Conservation (phyloP, 140 eudicot genomes). For the Ambrosia hybrid region DNA sequence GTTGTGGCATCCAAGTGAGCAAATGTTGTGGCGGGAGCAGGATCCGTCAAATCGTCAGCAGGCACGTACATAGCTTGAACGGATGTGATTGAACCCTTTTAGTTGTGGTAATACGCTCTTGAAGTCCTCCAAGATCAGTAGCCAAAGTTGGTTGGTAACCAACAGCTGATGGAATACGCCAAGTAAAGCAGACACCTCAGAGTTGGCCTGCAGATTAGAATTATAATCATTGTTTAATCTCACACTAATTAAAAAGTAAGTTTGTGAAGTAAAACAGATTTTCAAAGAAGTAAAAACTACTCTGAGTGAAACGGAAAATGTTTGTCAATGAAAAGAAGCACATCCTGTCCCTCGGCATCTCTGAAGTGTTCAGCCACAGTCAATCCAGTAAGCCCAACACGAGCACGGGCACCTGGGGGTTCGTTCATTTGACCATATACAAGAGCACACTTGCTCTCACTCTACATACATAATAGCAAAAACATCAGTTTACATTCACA, state of each 20-base stretch:
- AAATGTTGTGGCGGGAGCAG: slow-evolving; percentile 80
- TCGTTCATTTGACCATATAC: slow-evolving; percentile 79
- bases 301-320: slow-evolving; percentile 71
- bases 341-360: slow-evolving; percentile 79
- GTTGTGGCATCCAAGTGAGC: slow-evolving; percentile 88
- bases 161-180: slow-evolving; percentile 89
- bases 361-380: slow-evolving; percentile 74
- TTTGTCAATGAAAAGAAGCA: slow-evolving; percentile 70
- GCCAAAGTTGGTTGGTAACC: slow-evolving; percentile 86
- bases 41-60: slow-evolving; percentile 82
- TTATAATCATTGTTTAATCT: background rate
- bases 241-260: background rate
- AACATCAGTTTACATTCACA: background rate
- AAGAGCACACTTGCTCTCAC: slow-evolving; percentile 85
- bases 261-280: background rate
- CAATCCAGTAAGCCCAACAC: slow-evolving; percentile 68
- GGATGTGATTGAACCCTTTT: slow-evolving; percentile 76
- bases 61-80: slow-evolving; percentile 83
- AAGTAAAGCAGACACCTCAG: slow-evolving; percentile 77
- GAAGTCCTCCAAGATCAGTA: slow-evolving; percentile 85
- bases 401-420: slow-evolving; percentile 82
- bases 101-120: slow-evolving; percentile 82
- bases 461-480: slow-evolving; percentile 26
- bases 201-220: slow-evolving; percentile 47
- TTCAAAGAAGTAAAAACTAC: slow-evolving; percentile 16